Evolutionary conservation across 345 rosid species (phyloP).

Genomic region (Angophora floribunda): DNA sequence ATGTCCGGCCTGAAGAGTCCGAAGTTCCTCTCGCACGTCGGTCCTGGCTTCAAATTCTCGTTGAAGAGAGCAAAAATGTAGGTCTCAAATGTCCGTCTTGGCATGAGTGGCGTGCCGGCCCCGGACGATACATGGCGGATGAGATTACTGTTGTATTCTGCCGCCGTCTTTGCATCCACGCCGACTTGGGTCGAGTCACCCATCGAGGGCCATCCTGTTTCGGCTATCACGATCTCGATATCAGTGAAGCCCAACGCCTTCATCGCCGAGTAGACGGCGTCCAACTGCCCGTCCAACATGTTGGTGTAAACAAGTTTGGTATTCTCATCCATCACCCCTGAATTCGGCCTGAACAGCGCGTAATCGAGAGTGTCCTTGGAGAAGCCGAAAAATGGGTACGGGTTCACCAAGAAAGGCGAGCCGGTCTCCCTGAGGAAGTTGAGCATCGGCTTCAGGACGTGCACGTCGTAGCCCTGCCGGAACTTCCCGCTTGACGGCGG

Average conservation of each 20-base stretch:
- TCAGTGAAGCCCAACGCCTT: slow-evolving; percentile 52
- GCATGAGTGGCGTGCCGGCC: slow-evolving; percentile 79
- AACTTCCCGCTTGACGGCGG: slow-evolving; percentile 76
- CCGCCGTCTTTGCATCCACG: slow-evolving; percentile 40
- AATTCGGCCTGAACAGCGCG: slow-evolving; percentile 62
- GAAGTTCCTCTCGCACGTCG: slow-evolving; percentile 59
- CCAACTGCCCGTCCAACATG: slow-evolving; percentile 91
- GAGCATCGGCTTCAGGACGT: slow-evolving; percentile 65
- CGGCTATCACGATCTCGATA: slow-evolving; percentile 71
- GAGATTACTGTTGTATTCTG: slow-evolving; percentile 54
- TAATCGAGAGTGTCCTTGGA: slow-evolving; percentile 52
- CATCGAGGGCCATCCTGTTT: slow-evolving; percentile 85
- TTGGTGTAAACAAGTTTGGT: slow-evolving; percentile 49
- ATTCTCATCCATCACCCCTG: slow-evolving; percentile 42
- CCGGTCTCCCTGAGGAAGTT: slow-evolving; percentile 49
- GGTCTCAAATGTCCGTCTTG: slow-evolving; percentile 71
- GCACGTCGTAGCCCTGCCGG: slow-evolving; percentile 49
- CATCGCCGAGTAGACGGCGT: slow-evolving; percentile 77
- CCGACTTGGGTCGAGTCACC: slow-evolving; percentile 61
- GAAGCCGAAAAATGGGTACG: slow-evolving; percentile 82
- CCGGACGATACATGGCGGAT: slow-evolving; percentile 52
- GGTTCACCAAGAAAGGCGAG: slow-evolving; percentile 75
- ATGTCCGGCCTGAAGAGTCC: slow-evolving; percentile 61
- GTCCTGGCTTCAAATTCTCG: slow-evolving; percentile 78
- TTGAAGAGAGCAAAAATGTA: slow-evolving; percentile 83